Conservation (phyloP, 345 rosid species). For the Clausena lansium region DNA sequence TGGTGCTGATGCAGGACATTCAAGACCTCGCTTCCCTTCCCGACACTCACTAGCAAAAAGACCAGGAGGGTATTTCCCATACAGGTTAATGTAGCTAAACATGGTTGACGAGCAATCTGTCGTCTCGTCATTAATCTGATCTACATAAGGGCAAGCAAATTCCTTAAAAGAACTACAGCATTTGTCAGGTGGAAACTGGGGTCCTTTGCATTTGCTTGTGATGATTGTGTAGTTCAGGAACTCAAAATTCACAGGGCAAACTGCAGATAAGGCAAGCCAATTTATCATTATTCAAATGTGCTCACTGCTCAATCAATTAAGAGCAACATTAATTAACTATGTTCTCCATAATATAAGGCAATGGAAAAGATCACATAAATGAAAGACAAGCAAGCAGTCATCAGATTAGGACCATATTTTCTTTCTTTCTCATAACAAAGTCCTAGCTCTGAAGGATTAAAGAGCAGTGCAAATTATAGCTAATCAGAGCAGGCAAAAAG, state of each 20-base stretch:
- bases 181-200: conserved; percentile 37
- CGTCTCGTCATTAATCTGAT: conserved; percentile 41
- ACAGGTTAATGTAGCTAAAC: conserved; percentile 65
- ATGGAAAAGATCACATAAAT: neutral
- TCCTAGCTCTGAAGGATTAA: neutral
- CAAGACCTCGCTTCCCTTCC: conserved; percentile 56
- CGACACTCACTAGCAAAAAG: conserved; percentile 54
- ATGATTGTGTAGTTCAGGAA: conserved; percentile 52
- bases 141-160: conserved; percentile 60
- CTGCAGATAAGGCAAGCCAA: conserved; percentile 31
- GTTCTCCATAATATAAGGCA: neutral
- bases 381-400: neutral
- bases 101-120: conserved; percentile 49
- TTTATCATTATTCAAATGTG: neutral
- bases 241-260: conserved; percentile 64
- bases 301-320: neutral
- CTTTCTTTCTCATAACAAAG: neutral
- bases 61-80: conserved; percentile 66
- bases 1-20: conserved; percentile 36
- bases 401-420: neutral
- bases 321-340: neutral
- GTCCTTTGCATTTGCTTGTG: conserved; percentile 56
- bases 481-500: neutral
- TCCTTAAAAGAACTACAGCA: conserved; percentile 57
- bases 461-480: neutral